Evolutionary conservation across 192 early-diverging fungal species (phyloP).

Genomic region (Coemansia sp.): DNA sequence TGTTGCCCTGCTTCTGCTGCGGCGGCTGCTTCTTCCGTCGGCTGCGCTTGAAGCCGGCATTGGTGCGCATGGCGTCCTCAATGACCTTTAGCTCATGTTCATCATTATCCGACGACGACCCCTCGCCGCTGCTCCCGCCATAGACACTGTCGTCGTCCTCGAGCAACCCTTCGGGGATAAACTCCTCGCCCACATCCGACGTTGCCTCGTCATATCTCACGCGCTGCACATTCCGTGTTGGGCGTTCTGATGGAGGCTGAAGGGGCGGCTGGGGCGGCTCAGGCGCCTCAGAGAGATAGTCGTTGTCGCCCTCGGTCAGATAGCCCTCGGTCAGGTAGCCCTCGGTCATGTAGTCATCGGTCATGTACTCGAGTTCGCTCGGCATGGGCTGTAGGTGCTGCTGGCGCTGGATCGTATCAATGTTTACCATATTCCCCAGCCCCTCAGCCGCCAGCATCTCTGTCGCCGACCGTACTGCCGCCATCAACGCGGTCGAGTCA

Average conservation of each 20-base stretch:
- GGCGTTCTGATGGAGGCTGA: no score
- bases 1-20: neutral
- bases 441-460: conserved; percentile 43
- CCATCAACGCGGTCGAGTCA: conserved; percentile 12
- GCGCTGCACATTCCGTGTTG: no score
- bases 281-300: neutral
- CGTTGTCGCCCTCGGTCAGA: neutral
- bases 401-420: conserved; percentile 20
- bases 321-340: neutral
- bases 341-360: neutral
- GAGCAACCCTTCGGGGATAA: conserved; percentile 6
- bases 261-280: no score
- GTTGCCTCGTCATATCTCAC: no score
- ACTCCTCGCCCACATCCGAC: no score
- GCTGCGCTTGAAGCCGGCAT: conserved; percentile 8
- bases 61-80: conserved; percentile 9
- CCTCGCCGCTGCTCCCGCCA: conserved; percentile 13
- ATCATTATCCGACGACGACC: conserved; percentile 7
- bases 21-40: neutral
- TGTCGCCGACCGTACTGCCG: conserved; percentile 22
- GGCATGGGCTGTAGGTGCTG: neutral
- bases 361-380: neutral
- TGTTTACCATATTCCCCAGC: conserved; percentile 25
- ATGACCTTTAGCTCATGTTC: conserved; percentile 20
- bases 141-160: conserved; percentile 43